Evolutionary conservation across 305 asterid genomes (phyloP).

Genomic region (Ajuga reptans): DNA sequence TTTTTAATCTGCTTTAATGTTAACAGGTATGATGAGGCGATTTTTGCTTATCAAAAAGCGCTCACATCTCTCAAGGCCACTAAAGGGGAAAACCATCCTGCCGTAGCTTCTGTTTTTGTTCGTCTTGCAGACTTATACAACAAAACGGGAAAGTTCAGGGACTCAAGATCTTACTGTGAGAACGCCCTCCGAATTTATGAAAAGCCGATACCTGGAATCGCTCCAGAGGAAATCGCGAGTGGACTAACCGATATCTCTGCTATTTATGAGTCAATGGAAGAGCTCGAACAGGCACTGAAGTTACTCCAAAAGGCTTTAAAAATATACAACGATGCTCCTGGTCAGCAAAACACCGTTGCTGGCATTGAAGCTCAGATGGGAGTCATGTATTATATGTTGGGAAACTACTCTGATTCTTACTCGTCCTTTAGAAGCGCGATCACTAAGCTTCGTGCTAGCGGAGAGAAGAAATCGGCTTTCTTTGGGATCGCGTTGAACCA

Average conservation of each 20-base stretch:
- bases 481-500: conserved; percentile 83
- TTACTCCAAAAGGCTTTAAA: conserved; percentile 69
- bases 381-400: conserved; percentile 73
- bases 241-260: conserved; percentile 80
- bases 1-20: background rate
- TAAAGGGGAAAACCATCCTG: conserved; percentile 83
- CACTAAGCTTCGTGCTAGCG: conserved; percentile 71
- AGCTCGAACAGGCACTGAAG: conserved; percentile 71
- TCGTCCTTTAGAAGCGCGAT: conserved; percentile 46
- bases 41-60: conserved; percentile 72
- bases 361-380: conserved; percentile 95
- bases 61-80: conserved; percentile 66
- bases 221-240: conserved; percentile 76
- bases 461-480: conserved; percentile 81
- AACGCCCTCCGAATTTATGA: conserved; percentile 75
- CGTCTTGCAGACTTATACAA: conserved; percentile 76
- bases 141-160: conserved; percentile 70
- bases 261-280: conserved; percentile 80
- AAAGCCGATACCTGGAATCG: conserved; percentile 62
- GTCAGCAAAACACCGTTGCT: conserved; percentile 73
- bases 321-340: conserved; percentile 71
- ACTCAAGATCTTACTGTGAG: conserved; percentile 74
- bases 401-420: conserved; percentile 67
- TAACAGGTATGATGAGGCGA: conserved; percentile 70
- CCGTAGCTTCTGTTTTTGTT: conserved; percentile 75